phyloP scores from a whole-genome alignment of 495 filamentous ascomycete genomes.

The Hypoxylon subgilvum region DNA sequence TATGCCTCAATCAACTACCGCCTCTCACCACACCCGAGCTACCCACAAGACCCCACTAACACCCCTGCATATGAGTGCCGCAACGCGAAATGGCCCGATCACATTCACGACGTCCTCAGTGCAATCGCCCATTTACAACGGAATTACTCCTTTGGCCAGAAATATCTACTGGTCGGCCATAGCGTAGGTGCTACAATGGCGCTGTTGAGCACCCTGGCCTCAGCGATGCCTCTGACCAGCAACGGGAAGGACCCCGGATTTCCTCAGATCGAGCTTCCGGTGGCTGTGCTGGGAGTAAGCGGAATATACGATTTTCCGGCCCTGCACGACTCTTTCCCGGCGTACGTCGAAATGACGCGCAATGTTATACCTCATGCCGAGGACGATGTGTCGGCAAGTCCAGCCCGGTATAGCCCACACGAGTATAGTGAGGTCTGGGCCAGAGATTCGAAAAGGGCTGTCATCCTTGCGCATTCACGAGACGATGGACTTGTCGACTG shows the following conservation, averaged over 20 bases:
- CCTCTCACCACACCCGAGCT: constrained; percentile 71
- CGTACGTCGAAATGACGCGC: too few species aligned
- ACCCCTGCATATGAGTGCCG: constrained; percentile 34
- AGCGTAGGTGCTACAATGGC: constrained; percentile 76
- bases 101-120: constrained; percentile 70
- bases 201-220: constrained; percentile 67
- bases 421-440: too few species aligned
- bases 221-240: not conserved
- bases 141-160: constrained; percentile 54
- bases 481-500: too few species aligned
- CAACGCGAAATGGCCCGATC: constrained; percentile 71
- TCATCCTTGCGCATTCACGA: too few species aligned
- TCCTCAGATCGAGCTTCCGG: constrained; percentile 10
- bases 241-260: not conserved
- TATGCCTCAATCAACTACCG: constrained; percentile 81
- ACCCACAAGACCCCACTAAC: constrained; percentile 56
- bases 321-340: too few species aligned
- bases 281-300: constrained; percentile 35
- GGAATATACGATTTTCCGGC: constrained; percentile 47
- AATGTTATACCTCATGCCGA: too few species aligned
- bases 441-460: too few species aligned
- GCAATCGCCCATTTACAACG: constrained; percentile 67
- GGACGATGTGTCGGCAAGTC: too few species aligned
- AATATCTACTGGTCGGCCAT: constrained; percentile 76
- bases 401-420: too few species aligned